These are phyloP conservation scores for Sphenostylis stenocarpa DNA, from an alignment of 306 rosid genomes.

Conservation along the genomic window DNA sequence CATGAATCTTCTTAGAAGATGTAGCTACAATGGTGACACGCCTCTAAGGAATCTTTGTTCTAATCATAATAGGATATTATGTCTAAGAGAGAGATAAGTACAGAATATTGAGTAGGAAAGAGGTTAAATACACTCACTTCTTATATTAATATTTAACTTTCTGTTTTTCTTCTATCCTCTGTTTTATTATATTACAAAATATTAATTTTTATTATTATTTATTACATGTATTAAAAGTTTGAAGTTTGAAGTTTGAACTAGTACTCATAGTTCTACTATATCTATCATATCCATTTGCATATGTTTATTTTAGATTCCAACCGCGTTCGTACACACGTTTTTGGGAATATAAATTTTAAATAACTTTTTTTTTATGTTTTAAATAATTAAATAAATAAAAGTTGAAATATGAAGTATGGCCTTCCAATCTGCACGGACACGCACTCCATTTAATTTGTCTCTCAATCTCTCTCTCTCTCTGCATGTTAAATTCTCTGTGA, in stretches of 20 bases:
- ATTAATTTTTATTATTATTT: background rate
- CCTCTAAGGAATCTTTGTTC: constrained; percentile 43
- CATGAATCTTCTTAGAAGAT: constrained; percentile 57
- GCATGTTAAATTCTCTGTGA: background rate
- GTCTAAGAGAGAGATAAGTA: constrained; percentile 35
- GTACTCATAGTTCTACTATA: background rate
- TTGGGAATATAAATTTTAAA: constrained; percentile 8
- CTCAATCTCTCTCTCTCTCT: background rate
- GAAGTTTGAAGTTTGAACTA: constrained; percentile 25
- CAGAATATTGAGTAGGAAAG: constrained; percentile 59
- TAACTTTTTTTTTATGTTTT: background rate
- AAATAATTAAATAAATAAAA: background rate
- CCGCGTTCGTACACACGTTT: constrained; percentile 55
- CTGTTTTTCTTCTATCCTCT: background rate
- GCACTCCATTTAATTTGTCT: background rate
- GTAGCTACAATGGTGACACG: constrained; percentile 29
- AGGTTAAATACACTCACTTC: constrained; percentile 31
- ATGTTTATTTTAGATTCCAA: constrained; percentile 32
- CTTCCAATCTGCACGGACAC: constrained; percentile 3
- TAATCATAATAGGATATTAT: constrained; percentile 41
- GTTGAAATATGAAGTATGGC: background rate
- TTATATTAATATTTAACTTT: background rate
- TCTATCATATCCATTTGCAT: background rate
- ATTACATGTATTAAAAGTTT: background rate
- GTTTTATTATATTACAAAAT: background rate